Percentiles rank a stretch among this genome's conserved stretches.
Evolutionary conservation across 1,284 basidiomycete species (phyloP).

Genomic region (Ustilago bromivora): DNA sequence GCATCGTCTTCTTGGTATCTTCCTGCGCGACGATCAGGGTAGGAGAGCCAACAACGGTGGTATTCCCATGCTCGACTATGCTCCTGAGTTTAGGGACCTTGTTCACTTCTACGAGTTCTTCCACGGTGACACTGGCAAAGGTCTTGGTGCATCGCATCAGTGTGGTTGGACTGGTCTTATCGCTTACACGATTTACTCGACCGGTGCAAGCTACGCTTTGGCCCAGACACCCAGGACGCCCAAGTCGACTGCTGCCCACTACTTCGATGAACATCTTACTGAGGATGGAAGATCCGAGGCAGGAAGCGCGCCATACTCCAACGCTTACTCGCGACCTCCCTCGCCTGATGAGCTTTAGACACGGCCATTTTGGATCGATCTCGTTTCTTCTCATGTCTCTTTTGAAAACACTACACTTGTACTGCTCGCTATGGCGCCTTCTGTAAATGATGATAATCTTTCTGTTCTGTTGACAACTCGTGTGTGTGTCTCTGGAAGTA

Average conservation of each 20-base stretch:
- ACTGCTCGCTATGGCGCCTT: neutral
- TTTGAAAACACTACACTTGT: neutral
- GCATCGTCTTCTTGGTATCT: constrained; percentile 96
- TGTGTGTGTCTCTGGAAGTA: neutral
- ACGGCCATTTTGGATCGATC: neutral
- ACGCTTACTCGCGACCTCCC: constrained; percentile 57
- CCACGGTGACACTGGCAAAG: constrained; percentile 90
- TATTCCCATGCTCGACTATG: constrained; percentile 84
- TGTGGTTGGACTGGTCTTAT: constrained; percentile 82
- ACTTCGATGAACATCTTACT: constrained; percentile 75
- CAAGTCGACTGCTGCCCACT: constrained; percentile 86
- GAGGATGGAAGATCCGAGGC: constrained; percentile 60
- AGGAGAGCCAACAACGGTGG: constrained; percentile 91
- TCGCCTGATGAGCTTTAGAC: constrained; percentile 62
- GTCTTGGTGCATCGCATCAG: constrained; percentile 91
- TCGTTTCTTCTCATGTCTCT: neutral
- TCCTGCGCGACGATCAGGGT: constrained; percentile 87
- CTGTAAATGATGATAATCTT: constrained; percentile 16
- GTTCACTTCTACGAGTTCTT: constrained; percentile 98
- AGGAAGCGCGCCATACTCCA: constrained; percentile 52
- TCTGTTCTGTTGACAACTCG: neutral
- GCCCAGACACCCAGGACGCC: constrained; percentile 76
- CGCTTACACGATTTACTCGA: constrained; percentile 75
- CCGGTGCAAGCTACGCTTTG: constrained; percentile 63
- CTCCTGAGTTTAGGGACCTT: constrained; percentile 97